Evolutionary conservation across 1,284 basidiomycete species (phyloP), one percentile per base, ranked within the genome.

Genomic region (Ustilago crameri): DNA sequence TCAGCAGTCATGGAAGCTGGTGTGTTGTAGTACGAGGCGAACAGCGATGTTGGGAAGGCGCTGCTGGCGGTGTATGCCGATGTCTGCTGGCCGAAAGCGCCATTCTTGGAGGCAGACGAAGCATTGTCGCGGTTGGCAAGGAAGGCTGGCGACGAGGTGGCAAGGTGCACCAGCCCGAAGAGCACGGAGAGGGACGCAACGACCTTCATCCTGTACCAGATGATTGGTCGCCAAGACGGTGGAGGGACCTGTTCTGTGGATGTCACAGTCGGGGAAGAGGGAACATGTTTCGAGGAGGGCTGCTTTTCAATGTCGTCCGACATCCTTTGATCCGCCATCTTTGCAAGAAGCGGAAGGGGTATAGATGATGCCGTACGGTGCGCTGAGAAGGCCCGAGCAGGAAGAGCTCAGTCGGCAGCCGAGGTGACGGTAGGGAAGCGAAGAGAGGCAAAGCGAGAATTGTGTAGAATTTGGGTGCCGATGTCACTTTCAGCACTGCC

Each of bases 1-100:
- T 74, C 78, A 15, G 55, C 74, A 17, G 75, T 73, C 51, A 70
- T 65, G 17, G 56, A 66, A 15, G 38, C 50, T 9, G 76, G 76
- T n/a, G 30, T 26, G 42, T 54, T 64, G 68, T 76, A 74, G 57
- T 74, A 76, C 17, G 63, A 68, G 0, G 59, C 57, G 37, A 84
- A 84, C 14, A 79, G 60, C 42, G 68, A 68, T 15, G 79, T 82
- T 0, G 83, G 82, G 46, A 84, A 84, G 3, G 75, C 75, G 41
- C 57, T 68, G n/a, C 74, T 40, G 22, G 69, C 70, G 1, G 63
- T 86, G 78, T 74, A 75, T 3, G 69, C 55, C 18, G 55, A 51
- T 5, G 69, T 62, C 44, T 56, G 47, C 24, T 67, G 51, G 23
- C 35, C 32, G 60, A 60, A 62, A 17, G 48, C 37, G 18, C 34